These are phyloP conservation scores for Pisolithus orientalis DNA, from an alignment of 768 basidiomycete genomes.

Conservation along the genomic window DNA sequence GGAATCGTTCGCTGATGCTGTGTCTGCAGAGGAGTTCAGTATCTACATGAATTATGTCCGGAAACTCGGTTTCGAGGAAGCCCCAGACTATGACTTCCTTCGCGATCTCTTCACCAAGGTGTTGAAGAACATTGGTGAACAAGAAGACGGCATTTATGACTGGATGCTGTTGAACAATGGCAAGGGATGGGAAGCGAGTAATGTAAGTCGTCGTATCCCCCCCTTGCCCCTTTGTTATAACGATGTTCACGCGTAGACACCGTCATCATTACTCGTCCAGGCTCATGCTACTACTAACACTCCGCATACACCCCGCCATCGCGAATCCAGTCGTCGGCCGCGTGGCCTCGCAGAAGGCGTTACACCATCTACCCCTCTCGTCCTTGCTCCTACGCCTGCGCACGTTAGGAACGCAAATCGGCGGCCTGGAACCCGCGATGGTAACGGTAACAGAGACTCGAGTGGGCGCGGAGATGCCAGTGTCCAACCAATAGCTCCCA, in stretches of 20 bases:
- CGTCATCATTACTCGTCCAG: slow-evolving; percentile 39
- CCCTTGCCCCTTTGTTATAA: slow-evolving; percentile 1
- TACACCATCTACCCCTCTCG: slow-evolving; percentile 51
- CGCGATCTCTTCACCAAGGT: slow-evolving; percentile 92
- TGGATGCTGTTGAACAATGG: slow-evolving; percentile 95
- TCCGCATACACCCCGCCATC: slow-evolving; percentile 47
- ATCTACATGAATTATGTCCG: slow-evolving; percentile 99
- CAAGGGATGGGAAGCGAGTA: slow-evolving; percentile 91
- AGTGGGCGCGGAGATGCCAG: slow-evolving; percentile 40
- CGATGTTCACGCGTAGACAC: slow-evolving; percentile 28
- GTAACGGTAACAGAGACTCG: slow-evolving; percentile 45
- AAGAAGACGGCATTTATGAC: slow-evolving; percentile 89
- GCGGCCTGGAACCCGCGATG: slow-evolving; percentile 39
- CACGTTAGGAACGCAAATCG: slow-evolving; percentile 57
- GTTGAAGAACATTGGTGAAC: slow-evolving; percentile 78
- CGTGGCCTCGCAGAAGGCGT: slow-evolving; percentile 51
- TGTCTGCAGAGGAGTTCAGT: slow-evolving; percentile 79
- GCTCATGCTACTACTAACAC: slow-evolving; percentile 51
- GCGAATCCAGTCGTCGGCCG: slow-evolving; percentile 47
- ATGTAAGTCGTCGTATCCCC: slow-evolving; percentile 43
- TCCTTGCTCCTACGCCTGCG: slow-evolving; percentile 59
- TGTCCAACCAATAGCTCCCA: slow-evolving; percentile 61
- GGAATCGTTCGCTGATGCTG: background rate
- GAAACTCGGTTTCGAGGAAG: slow-evolving; percentile 96
- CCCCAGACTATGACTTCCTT: slow-evolving; percentile 96